phyloP scores from a whole-genome alignment of 2,329 filamentous ascomycete species.

The Ciborinia camelliae region DNA sequence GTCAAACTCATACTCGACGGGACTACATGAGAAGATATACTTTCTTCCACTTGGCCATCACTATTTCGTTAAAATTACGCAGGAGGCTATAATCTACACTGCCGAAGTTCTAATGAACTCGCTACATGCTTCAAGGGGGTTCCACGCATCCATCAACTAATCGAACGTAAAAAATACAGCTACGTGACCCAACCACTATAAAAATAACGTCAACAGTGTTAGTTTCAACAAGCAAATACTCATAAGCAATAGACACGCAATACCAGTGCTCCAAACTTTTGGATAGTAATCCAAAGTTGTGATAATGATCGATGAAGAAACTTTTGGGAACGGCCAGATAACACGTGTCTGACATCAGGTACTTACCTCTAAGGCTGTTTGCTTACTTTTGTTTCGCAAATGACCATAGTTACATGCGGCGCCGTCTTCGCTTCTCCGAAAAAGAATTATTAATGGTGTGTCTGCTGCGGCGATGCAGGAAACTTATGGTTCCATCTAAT shows the following conservation, averaged over 20 bases:
- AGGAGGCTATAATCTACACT: background rate
- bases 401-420: background rate
- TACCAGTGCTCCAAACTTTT: background rate
- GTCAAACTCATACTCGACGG: background rate
- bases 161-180: background rate
- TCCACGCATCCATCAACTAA: background rate
- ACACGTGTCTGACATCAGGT: slow-evolving; percentile 13
- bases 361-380: slow-evolving; percentile 10
- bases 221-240: background rate
- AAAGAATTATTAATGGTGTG: background rate
- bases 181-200: background rate
- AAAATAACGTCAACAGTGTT: background rate
- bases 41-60: background rate
- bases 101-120: background rate
- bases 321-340: background rate
- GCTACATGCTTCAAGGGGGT: background rate
- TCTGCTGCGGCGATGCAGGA: background rate
- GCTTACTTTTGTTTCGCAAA: slow-evolving; percentile 6
- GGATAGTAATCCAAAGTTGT: background rate
- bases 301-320: background rate
- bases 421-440: background rate
- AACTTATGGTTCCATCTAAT: background rate
- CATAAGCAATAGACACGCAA: background rate
- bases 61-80: background rate
- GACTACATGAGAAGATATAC: background rate